These are phyloP conservation scores for Parafenestella ontariensis DNA, from an alignment of 2,329 filamentous ascomycete species.

Conservation along the genomic window DNA sequence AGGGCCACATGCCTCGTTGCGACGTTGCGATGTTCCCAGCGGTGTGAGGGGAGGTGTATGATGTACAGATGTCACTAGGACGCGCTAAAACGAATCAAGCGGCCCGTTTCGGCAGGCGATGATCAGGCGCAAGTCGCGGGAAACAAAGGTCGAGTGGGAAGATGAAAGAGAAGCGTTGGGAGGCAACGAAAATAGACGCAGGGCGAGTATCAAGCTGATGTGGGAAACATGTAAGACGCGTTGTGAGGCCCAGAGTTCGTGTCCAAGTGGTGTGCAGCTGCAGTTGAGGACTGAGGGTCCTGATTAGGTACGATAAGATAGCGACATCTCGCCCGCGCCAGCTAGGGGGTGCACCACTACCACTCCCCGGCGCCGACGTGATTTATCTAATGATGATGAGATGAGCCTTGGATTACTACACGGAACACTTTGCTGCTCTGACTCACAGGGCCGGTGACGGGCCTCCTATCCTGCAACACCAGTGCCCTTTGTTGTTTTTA, in stretches of 20 bases:
- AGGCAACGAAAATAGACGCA: not conserved
- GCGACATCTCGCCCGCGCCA: not conserved
- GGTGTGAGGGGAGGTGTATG: constrained; percentile 28
- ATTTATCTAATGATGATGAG: constrained; percentile 19
- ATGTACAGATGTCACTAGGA: constrained; percentile 31
- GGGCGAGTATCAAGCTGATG: not conserved
- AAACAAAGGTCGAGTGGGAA: constrained; percentile 10
- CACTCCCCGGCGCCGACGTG: constrained; percentile 10
- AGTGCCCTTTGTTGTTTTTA: not conserved
- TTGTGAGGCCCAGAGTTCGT: constrained; percentile 2
- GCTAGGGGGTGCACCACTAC: not conserved
- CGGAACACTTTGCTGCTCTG: not conserved
- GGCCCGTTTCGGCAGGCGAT: constrained; percentile 21
- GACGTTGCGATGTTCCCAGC: constrained; percentile 17
- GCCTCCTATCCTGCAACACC: too few relatives aligned
- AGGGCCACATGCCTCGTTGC: constrained; percentile 29
- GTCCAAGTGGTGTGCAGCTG: not conserved
- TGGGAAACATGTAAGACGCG: constrained; percentile 1
- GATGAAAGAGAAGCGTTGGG: not conserved
- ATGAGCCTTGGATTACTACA: constrained; percentile 19
- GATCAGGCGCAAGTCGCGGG: constrained; percentile 24
- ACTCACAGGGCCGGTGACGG: too few relatives aligned
- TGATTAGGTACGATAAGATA: constrained; percentile 6
- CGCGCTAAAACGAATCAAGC: constrained; percentile 29
- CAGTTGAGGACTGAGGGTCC: not conserved